Base-by-base conservation (phyloP, 78 protist species). In the Dictyostelium capitatum region DNA sequence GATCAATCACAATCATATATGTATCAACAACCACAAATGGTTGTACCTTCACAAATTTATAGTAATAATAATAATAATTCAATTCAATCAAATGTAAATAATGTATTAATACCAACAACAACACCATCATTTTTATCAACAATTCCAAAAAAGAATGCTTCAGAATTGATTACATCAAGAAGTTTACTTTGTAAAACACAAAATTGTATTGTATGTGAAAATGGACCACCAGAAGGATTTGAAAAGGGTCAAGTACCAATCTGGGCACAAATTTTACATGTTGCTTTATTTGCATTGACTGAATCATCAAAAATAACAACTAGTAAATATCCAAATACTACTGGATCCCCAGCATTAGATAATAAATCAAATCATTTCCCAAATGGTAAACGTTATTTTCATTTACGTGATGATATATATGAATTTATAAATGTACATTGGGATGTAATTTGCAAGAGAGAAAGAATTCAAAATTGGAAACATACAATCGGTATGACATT, bases 401-500 rank as follows among this genome's bases (percentile, higher is more conserved):
- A 87, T 87, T 47, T 87, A 25, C 25, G 92, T 19, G 92, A 87
- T 77, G 92, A 87, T 59, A 87, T 87, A 50, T 87, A 87, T 50
- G 92, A 87, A 48, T 87, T 77, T 77, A 87, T 87, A 11, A 74
- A 79, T 64, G 65, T 87, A 9, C 92, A 87, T 77, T 87, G 92
- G 92, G 92, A 87, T 77, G 79, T 87, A 3, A 87, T 87, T 62
- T 87, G 92, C 20, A 74, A 62, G n/a, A 51, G 92, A 51, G 92
- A 87, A 50, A 87, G 83, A 65, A 87, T 87, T 37, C 82, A 46
- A 75, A 62, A 87, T 64, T 87, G 92, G 92, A 87, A 87, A 50
- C 92, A 87, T 50, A 87, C 92, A 15, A 87, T 87, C 64, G 92
- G 92, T 77, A 87, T 87, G 92, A 87, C 92, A 10, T n/a, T 87